Evolutionary conservation across 116 monocot species (phyloP).

Genomic region (Zostera marina): DNA sequence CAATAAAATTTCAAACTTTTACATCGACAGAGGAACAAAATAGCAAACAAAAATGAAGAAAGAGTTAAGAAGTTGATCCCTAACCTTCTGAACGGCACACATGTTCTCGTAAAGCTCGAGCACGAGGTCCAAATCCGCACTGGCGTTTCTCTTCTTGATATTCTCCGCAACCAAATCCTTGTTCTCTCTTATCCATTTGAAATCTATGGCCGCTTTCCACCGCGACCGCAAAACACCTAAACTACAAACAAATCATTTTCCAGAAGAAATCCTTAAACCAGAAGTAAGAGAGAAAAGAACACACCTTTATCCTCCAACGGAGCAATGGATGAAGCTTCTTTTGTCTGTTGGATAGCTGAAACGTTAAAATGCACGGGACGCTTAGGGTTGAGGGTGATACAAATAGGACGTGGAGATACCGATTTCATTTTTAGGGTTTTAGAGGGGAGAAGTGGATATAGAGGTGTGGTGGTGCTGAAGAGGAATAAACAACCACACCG

Average conservation of each 20-base stretch:
- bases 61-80: conserved; percentile 5
- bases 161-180: conserved; percentile 42
- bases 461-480: not conserved
- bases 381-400: not conserved
- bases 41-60: not conserved
- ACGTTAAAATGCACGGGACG: not conserved
- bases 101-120: conserved; percentile 60
- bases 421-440: not conserved
- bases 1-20: not conserved
- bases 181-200: conserved; percentile 91
- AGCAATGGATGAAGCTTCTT: not conserved
- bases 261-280: not conserved
- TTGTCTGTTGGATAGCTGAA: conserved; percentile 2
- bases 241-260: not conserved
- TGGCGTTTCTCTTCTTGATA: conserved; percentile 50
- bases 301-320: conserved; percentile 2
- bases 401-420: not conserved
- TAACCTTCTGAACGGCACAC: conserved; percentile 66
- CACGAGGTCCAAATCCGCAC: conserved; percentile 56
- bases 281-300: not conserved
- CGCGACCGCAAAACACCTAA: conserved; percentile 18
- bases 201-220: conserved; percentile 84
- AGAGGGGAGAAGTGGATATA: not conserved
- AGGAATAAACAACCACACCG: not conserved
- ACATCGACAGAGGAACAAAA: not conserved